These are phyloP conservation scores for Moricandia arvensis DNA, from an alignment of 345 rosid genomes.

Conservation along the genomic window DNA sequence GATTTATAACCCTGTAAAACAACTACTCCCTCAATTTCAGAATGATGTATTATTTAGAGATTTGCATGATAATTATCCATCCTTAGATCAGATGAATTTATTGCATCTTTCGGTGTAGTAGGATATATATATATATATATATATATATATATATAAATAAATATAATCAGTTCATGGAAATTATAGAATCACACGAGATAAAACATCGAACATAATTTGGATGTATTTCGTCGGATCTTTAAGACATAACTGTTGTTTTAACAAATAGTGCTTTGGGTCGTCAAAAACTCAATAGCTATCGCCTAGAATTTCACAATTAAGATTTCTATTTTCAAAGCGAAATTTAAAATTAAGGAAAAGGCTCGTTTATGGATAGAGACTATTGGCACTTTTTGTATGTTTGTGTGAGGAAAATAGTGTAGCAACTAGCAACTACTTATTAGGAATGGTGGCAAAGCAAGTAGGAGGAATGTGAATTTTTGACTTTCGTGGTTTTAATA, in stretches of 20 bases:
- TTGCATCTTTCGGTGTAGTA: not conserved
- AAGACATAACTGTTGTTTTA: not conserved
- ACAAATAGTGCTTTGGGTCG: not conserved
- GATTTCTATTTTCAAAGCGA: not conserved
- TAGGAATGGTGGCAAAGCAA: not conserved
- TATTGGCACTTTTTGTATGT: not conserved
- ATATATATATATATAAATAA: not conserved
- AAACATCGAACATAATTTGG: not conserved
- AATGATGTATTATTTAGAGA: not conserved
- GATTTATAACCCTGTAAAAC: not conserved
- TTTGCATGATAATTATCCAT: not conserved
- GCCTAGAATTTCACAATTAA: not conserved
- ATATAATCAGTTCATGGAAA: not conserved
- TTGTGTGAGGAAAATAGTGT: not conserved
- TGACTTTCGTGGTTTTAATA: slow-evolving; percentile 18
- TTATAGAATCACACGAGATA: not conserved
- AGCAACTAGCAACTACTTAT: not conserved
- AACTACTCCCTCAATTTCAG: not conserved
- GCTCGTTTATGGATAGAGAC: not conserved
- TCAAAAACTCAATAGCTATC: not conserved
- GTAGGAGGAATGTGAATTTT: slow-evolving; percentile 25
- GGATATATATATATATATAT: not conserved
- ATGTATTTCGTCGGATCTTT: not conserved
- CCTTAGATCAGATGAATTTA: not conserved
- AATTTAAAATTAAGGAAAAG: not conserved